A percentile compares a stretch with the other conserved stretches of the same genome.
Conservation (phyloP, 371 early-diverging fungal species). For the Polyrhizophydium stewartii region DNA sequence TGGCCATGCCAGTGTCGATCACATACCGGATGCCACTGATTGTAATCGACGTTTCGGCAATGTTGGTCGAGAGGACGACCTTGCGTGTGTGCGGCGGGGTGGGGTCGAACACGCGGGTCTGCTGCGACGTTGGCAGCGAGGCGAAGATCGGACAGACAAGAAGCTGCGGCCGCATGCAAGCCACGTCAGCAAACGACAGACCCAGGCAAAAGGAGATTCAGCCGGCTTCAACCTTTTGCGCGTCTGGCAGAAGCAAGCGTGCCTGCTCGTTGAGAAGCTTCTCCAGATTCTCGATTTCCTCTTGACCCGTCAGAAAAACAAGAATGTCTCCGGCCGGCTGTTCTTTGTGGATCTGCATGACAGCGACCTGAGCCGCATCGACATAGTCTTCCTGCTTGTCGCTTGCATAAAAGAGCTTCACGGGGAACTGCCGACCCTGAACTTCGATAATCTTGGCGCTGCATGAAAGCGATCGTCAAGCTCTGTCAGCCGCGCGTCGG, state of each 20-base stretch:
- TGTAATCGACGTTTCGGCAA: slow-evolving; percentile 90
- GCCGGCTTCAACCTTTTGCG: slow-evolving; percentile 17
- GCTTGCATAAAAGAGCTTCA: slow-evolving; percentile 72
- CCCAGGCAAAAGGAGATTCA: too few species aligned
- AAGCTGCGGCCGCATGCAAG: slow-evolving; percentile 12
- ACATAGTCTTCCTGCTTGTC: slow-evolving; percentile 86
- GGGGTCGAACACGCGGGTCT: slow-evolving; percentile 39
- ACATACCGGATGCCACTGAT: slow-evolving; percentile 80
- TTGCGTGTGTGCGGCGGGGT: slow-evolving; percentile 54
- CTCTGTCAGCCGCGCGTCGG: background rate
- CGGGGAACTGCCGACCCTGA: slow-evolving; percentile 85
- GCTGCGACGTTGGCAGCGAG: slow-evolving; percentile 36
- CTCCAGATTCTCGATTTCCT: slow-evolving; percentile 86
- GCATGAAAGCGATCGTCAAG: background rate
- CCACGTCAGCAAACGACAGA: background rate
- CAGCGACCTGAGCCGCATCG: slow-evolving; percentile 80
- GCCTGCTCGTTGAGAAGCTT: slow-evolving; percentile 65
- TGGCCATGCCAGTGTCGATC: slow-evolving; percentile 69
- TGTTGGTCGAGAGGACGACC: slow-evolving; percentile 81
- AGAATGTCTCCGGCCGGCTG: slow-evolving; percentile 84
- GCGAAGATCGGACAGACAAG: slow-evolving; percentile 48
- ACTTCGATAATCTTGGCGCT: slow-evolving; percentile 78
- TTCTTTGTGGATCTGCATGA: slow-evolving; percentile 87
- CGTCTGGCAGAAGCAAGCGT: slow-evolving; percentile 17
- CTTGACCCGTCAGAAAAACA: slow-evolving; percentile 92